A percentile compares a stretch with the other conserved stretches of the same genome.
These are phyloP conservation scores for Beauveria brongniartii DNA, from an alignment of 2,329 filamentous ascomycete species.

Conservation along the genomic window DNA sequence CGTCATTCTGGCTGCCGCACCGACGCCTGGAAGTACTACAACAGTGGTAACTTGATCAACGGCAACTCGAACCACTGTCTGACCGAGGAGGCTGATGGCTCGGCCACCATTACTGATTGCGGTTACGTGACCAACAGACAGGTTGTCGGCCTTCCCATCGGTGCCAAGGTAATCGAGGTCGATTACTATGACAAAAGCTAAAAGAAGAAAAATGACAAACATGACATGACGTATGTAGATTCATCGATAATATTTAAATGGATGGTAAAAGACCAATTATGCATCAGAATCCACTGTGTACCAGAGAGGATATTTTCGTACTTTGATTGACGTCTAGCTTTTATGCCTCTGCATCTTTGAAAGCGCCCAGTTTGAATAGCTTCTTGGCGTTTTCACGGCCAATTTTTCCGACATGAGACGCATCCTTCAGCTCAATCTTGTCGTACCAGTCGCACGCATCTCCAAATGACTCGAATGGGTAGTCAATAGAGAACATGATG, in stretches of 20 bases:
- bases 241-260: background rate
- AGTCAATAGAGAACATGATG: conserved; percentile 45
- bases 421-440: conserved; percentile 24
- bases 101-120: conserved; percentile 23
- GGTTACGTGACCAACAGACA: conserved; percentile 32
- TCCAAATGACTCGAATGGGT: conserved; percentile 41
- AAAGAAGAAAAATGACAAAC: background rate
- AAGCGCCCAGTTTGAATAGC: conserved; percentile 30
- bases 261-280: background rate
- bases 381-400: conserved; percentile 35
- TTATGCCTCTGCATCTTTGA: conserved; percentile 22
- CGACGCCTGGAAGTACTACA: conserved; percentile 34
- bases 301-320: background rate
- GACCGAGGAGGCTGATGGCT: conserved; percentile 24
- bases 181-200: conserved; percentile 1
- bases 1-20: conserved; percentile 14
- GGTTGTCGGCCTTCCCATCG: conserved; percentile 38
- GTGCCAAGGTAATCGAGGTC: conserved; percentile 17
- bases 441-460: conserved; percentile 36
- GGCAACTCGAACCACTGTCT: conserved; percentile 26
- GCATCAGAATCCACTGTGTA: background rate
- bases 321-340: background rate
- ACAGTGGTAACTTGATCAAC: conserved; percentile 35
- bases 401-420: conserved; percentile 29
- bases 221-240: background rate